Percentiles rank a stretch among this genome's conserved stretches.
Conservation (phyloP, 768 basidiomycete species). For the Tricholoma furcatifolium region DNA sequence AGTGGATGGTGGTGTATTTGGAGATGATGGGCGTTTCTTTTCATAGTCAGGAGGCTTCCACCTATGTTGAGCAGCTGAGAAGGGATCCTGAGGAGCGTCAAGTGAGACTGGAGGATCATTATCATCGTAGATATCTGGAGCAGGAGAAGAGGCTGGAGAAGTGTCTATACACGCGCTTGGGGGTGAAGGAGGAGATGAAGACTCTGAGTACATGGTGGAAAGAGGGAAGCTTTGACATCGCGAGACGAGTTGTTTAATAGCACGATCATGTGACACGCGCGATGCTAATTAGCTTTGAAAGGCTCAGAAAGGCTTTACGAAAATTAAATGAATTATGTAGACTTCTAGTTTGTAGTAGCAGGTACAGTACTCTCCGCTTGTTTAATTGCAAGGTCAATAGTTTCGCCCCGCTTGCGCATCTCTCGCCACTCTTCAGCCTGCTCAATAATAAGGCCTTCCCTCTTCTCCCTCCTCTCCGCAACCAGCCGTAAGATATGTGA, state of each 20-base stretch:
- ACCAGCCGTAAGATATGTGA: constrained; percentile 45
- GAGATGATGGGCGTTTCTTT: constrained; percentile 24
- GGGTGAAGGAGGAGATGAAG: constrained; percentile 53
- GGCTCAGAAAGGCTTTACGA: too few species aligned
- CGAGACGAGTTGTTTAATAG: constrained; percentile 2
- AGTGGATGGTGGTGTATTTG: constrained; percentile 14
- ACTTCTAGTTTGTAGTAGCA: constrained; percentile 6
- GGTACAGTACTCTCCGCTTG: constrained; percentile 2
- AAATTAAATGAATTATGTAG: too few species aligned
- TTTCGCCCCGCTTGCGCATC: constrained; percentile 31
- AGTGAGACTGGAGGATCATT: constrained; percentile 16
- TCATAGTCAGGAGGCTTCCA: constrained; percentile 45
- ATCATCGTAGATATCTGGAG: constrained; percentile 15
- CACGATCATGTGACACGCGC: constrained; percentile 19
- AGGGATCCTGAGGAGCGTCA: constrained; percentile 57
- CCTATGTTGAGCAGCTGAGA: constrained; percentile 40
- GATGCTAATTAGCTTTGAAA: too few species aligned
- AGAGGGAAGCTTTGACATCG: neutral
- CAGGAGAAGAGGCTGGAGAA: constrained; percentile 30
- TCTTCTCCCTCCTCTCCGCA: constrained; percentile 38
- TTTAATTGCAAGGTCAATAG: constrained; percentile 16
- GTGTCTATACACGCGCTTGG: constrained; percentile 31
- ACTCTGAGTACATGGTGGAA: constrained; percentile 18
- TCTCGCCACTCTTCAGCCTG: constrained; percentile 34
- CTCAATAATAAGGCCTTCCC: constrained; percentile 36